Conservation (phyloP, 768 basidiomycete species). For the Russula vinacea region DNA sequence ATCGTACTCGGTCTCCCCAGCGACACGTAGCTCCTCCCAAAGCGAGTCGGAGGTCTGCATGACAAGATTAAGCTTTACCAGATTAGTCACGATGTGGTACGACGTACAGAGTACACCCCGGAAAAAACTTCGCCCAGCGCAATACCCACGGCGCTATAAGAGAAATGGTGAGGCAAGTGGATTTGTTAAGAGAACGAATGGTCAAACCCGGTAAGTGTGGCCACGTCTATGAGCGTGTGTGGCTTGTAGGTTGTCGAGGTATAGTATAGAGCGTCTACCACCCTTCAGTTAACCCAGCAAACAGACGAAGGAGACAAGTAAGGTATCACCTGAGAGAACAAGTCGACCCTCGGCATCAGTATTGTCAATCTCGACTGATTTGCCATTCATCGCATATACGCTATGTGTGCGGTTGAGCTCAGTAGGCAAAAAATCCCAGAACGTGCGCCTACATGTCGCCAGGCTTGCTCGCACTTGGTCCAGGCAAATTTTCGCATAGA, state of each 20-base stretch:
- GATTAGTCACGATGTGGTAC: not conserved
- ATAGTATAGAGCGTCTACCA: slow-evolving; percentile 78
- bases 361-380: slow-evolving; percentile 82
- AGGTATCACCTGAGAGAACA: slow-evolving; percentile 60
- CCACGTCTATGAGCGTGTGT: slow-evolving; percentile 81
- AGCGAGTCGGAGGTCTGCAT: slow-evolving; percentile 66
- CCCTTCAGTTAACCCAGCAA: not conserved
- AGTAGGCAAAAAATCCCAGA: too few species aligned
- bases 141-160: slow-evolving; percentile 60
- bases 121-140: slow-evolving; percentile 75
- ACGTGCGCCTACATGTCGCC: slow-evolving; percentile 66
- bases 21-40: slow-evolving; percentile 64
- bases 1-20: slow-evolving; percentile 74
- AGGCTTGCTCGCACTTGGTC: slow-evolving; percentile 62
- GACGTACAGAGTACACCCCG: slow-evolving; percentile 71
- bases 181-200: slow-evolving; percentile 17
- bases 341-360: slow-evolving; percentile 83
- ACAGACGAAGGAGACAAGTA: not conserved
- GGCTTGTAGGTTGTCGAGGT: slow-evolving; percentile 73
- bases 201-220: slow-evolving; percentile 74
- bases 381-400: slow-evolving; percentile 84
- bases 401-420: slow-evolving; percentile 38
- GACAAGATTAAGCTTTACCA: not conserved
- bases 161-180: not conserved
- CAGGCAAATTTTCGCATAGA: slow-evolving; percentile 84